Conservation (phyloP, 495 filamentous ascomycete species). For the Podospora pseudoanserina region DNA sequence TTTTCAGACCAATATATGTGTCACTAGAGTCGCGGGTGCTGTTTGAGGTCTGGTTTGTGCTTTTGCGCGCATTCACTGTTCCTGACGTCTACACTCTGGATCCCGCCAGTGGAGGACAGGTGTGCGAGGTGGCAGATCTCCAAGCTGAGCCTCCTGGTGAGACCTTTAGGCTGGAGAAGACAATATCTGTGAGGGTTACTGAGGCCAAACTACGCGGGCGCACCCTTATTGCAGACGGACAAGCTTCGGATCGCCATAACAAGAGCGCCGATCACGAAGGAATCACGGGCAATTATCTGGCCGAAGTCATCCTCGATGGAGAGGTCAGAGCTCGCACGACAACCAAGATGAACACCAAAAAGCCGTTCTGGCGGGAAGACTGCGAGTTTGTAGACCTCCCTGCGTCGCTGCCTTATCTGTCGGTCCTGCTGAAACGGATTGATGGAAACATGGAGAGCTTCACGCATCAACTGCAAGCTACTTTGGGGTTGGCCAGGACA, state of each 20-base stretch:
- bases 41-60: conserved; percentile 96
- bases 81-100: conserved; percentile 79
- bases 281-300: conserved; percentile 64
- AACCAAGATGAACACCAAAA: conserved; percentile 73
- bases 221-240: conserved; percentile 30
- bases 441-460: conserved; percentile 44
- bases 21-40: conserved; percentile 80
- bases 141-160: conserved; percentile 40
- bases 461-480: conserved; percentile 42
- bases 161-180: conserved; percentile 58
- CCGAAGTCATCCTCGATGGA: conserved; percentile 87
- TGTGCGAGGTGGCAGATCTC: conserved; percentile 41
- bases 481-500: conserved; percentile 39
- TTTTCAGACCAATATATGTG: conserved; percentile 75
- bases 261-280: conserved; percentile 37
- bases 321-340: conserved; percentile 84
- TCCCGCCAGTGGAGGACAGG: conserved; percentile 32
- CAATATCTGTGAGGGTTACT: conserved; percentile 51
- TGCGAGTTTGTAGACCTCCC: conserved; percentile 85
- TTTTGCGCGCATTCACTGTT: conserved; percentile 87
- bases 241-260: conserved; percentile 27
- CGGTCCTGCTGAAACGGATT: conserved; percentile 77
- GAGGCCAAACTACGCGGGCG: conserved; percentile 54
- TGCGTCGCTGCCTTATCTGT: conserved; percentile 69
- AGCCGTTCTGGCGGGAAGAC: conserved; percentile 93